Conservation (phyloP, 805 yeast genomes). For the Yueomyces sinensis region DNA sequence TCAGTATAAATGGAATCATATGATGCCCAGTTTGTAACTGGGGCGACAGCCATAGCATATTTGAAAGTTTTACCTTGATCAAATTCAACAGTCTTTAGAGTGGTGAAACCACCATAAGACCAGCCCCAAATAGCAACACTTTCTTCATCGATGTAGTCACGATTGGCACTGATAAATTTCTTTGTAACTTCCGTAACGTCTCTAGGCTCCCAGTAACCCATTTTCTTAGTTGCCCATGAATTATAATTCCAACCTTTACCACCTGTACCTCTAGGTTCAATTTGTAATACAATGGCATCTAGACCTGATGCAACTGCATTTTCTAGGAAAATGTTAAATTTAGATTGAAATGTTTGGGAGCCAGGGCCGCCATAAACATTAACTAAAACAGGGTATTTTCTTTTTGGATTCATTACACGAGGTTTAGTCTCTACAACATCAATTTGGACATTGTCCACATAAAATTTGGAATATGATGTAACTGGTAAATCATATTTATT, state of each 20-base stretch:
- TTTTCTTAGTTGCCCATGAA: constrained; percentile 38
- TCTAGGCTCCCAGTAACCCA: constrained; percentile 70
- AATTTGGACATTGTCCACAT: constrained; percentile 28
- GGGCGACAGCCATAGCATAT: constrained; percentile 74
- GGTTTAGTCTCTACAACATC: constrained; percentile 56
- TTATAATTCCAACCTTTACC: constrained; percentile 58
- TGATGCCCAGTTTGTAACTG: constrained; percentile 66
- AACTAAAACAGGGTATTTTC: constrained; percentile 51
- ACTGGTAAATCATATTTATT: constrained; percentile 34
- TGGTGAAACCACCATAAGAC: constrained; percentile 76
- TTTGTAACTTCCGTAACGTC: constrained; percentile 44
- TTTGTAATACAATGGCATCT: constrained; percentile 47
- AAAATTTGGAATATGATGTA: constrained; percentile 27
- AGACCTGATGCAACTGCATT: constrained; percentile 43
- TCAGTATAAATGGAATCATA: constrained; percentile 76
- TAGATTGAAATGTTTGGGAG: constrained; percentile 40
- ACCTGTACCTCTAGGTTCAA: constrained; percentile 81
- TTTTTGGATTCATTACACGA: constrained; percentile 32
- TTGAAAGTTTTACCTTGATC: constrained; percentile 52
- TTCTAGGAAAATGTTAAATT: constrained; percentile 40
- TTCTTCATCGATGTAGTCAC: constrained; percentile 34
- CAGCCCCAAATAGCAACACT: constrained; percentile 74
- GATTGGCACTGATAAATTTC: constrained; percentile 32
- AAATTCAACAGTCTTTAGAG: constrained; percentile 58
- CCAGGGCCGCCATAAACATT: constrained; percentile 78